phyloP scores from a whole-genome alignment of 169 alveolate species.

The Cryptosporidium ubiquitum region DNA sequence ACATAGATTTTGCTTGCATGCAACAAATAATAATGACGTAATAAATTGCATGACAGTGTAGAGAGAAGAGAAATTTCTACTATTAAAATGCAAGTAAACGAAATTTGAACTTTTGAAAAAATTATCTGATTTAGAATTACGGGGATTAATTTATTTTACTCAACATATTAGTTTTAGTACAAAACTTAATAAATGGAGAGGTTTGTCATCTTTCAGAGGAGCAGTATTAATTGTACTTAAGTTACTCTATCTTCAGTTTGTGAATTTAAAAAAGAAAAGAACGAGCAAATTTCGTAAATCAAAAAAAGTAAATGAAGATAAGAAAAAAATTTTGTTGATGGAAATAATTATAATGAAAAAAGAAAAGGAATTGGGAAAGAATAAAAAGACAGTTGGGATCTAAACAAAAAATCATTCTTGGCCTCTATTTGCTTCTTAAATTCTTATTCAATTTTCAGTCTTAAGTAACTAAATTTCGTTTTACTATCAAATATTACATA shows the following conservation, averaged over 20 bases:
- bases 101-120: background rate
- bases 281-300: background rate
- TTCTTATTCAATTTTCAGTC: too few species aligned
- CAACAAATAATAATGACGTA: background rate
- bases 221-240: background rate
- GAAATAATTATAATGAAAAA: background rate
- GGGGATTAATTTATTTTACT: background rate
- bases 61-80: background rate
- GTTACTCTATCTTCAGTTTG: too few species aligned
- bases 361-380: background rate
- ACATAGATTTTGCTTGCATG: conserved; percentile 30
- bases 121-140: background rate
- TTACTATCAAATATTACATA: background rate
- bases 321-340: background rate
- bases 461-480: too few species aligned
- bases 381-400: too few species aligned
- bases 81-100: background rate
- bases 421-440: too few species aligned
- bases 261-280: too few species aligned
- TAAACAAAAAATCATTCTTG: too few species aligned
- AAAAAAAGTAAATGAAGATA: too few species aligned
- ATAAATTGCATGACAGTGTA: background rate
- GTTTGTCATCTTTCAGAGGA: background rate
- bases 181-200: background rate
- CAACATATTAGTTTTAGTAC: too few species aligned